These are phyloP conservation scores for Colletotrichum gloeosporioides DNA, from an alignment of 2,329 filamentous ascomycete species.

Conservation along the genomic window DNA sequence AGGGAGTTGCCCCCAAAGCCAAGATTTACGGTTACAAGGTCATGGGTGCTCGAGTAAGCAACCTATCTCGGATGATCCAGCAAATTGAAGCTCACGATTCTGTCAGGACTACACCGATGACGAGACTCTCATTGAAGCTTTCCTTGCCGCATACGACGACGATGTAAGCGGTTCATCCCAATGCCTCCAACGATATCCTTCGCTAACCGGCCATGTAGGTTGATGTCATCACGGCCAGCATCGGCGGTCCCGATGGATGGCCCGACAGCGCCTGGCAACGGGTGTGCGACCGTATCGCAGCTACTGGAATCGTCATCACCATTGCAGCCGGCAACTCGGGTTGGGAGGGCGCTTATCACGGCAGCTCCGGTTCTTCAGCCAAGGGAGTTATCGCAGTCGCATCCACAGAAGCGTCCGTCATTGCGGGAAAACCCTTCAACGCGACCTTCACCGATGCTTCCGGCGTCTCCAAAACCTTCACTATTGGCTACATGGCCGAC, in stretches of 20 bases:
- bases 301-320: conserved; percentile 46
- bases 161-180: background rate
- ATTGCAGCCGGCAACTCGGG: conserved; percentile 52
- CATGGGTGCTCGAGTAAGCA: background rate
- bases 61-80: background rate
- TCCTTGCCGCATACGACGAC: conserved; percentile 4
- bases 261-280: conserved; percentile 31
- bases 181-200: no score
- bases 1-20: conserved; percentile 12
- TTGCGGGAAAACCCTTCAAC: background rate
- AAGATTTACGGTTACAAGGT: conserved; percentile 16
- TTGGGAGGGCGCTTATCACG: conserved; percentile 44
- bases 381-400: conserved; percentile 48
- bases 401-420: conserved; percentile 36
- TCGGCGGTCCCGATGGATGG: conserved; percentile 26
- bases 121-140: conserved; percentile 18
- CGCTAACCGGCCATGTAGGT: background rate
- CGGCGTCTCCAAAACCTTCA: background rate
- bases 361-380: conserved; percentile 44
- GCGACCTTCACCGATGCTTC: background rate
- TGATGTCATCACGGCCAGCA: conserved; percentile 30
- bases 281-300: conserved; percentile 34
- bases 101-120: conserved; percentile 9
- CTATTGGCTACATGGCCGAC: conserved; percentile 3
- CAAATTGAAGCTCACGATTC: background rate